Base-by-base conservation (phyloP, 2,329 filamentous ascomycete species). In the Aschersonia sp. region DNA sequence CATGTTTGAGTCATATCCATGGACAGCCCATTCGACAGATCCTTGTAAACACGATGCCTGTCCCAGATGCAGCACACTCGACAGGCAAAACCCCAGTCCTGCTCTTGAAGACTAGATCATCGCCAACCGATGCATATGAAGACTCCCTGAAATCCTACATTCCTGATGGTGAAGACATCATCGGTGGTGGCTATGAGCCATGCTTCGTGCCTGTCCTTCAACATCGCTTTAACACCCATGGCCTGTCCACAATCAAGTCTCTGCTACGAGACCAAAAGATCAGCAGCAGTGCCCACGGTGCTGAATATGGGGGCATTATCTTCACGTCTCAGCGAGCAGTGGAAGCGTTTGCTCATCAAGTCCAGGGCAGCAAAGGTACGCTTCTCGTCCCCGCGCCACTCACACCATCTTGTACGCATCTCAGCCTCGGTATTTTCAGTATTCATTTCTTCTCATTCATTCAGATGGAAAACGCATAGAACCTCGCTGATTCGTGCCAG, bases 321-420 rank as follows among this genome's bases (percentile, higher is more conserved):
- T 90, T 92, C 59, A 92, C 86, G 2, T 89, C 84, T 6, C 87
- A 92, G 61, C 75, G 86, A 45, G 84, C 87, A 1, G 86, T 92
- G 2, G 87, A 92, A 60, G 84, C 83, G 0, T 87, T 92, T 56
- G 67, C 76, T 4, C 68, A 73, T 43, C 65, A 87, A 7, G 72
- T 87, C 1, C 65, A 73, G 11, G 73, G 77, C 32, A 67, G 76
- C 30, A 65, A 66, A 58, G 65, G 63, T 63, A 51, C 31, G 47
- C 29, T 22, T 6, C 7, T 7, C n/a, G 40, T 2, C 40, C 10
- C 11, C 10, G 2, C 11, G 9, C 14, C 14, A 11, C 40, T 2
- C 40, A 41, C 40, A n/a, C 4, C 40, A 22, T n/a, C 7, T 7
- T 14, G n/a, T 4, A 7, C 10, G 10, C 7, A 4, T 41, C n/a